Evolutionary conservation across 768 basidiomycete species (phyloP).

Genomic region (Kwoniella sp.): DNA sequence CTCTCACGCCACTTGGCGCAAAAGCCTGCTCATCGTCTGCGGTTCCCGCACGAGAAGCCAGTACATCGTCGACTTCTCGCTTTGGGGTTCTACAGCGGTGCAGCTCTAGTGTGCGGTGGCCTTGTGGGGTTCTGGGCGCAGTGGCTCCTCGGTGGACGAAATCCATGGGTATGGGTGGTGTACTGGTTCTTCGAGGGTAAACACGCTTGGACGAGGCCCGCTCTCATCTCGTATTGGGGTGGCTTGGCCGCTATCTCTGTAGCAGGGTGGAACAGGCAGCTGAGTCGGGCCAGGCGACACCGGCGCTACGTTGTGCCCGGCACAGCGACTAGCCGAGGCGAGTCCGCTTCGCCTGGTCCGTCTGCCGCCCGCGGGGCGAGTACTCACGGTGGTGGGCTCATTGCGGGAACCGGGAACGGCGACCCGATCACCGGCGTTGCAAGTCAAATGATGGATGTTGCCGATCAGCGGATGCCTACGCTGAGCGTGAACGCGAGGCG

Average conservation of each 20-base stretch:
- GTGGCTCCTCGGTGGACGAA: constrained; percentile 74
- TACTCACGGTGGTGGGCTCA: constrained; percentile 51
- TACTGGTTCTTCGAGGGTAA: constrained; percentile 76
- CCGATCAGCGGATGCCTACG: constrained; percentile 86
- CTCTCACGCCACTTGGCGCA: constrained; percentile 90
- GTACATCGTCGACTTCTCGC: constrained; percentile 82
- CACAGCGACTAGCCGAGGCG: constrained; percentile 14
- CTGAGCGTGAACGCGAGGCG: constrained; percentile 86
- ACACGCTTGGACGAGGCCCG: constrained; percentile 75
- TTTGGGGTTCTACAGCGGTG: constrained; percentile 76
- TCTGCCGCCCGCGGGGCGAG: neutral
- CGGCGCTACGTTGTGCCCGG: constrained; percentile 57
- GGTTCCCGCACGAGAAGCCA: constrained; percentile 78
- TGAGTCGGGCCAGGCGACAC: constrained; percentile 74
- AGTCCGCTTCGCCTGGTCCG: neutral
- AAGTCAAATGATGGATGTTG: constrained; percentile 65
- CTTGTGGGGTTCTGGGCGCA: constrained; percentile 90
- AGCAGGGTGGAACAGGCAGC: constrained; percentile 90
- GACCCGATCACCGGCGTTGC: constrained; percentile 39
- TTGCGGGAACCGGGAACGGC: neutral
- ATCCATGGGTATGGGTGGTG: constrained; percentile 85
- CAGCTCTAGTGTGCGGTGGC: constrained; percentile 74
- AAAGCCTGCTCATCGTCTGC: constrained; percentile 74
- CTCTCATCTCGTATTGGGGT: constrained; percentile 83
- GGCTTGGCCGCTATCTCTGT: constrained; percentile 78